Evolutionary conservation across 805 yeast species (phyloP), one percentile per base, ranked within the genome.

Genomic region (Kazachstania kunashirensis): DNA sequence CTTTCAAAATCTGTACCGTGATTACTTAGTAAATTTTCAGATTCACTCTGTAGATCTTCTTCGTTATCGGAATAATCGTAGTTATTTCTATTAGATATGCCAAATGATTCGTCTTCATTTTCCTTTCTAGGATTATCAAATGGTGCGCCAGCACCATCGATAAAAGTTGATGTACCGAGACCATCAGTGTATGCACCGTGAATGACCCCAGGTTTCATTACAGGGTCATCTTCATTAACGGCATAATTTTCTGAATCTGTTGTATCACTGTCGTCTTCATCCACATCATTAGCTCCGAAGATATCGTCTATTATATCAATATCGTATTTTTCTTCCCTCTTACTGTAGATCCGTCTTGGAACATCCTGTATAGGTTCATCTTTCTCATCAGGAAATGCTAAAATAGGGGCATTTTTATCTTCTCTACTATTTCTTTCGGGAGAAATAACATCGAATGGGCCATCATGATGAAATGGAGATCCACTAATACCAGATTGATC

Each of bases 401-500:
- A 66, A n/a, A 92, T 95, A 5, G 98, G 98, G 0, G 96, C 94
- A 30, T 75, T 76, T 52, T 66, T 68, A 16, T 69, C 66, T 45
- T 73, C 67, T 61, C 79, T 81, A 12, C 31, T 34, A 62, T 92
- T 92, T 57, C 97, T 77, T 59, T 84, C 94, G 5, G 97, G 97
- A 3, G 92, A 83, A 57, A 96, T 88, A 1, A 97, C 98, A 58
- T 92, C 98, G 57, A 88, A 89, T n/a, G 98, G 98, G 6, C 98
- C 98, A 62, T 92, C 98, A 59, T 92, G 97, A 60, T 89, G 98
- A 70, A 92, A 92, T 2, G 92, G 84, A 18, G 83, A 84, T 13
- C 96, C 95, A 55, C 83, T 88, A 43, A 88, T 71, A 0, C 95
- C 96, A 7, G 96, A 86, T 31, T 86, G 96, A 59, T 89, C 98